phyloP scores from a whole-genome alignment of 495 filamentous ascomycete species.

The Penicillium nucicola region DNA sequence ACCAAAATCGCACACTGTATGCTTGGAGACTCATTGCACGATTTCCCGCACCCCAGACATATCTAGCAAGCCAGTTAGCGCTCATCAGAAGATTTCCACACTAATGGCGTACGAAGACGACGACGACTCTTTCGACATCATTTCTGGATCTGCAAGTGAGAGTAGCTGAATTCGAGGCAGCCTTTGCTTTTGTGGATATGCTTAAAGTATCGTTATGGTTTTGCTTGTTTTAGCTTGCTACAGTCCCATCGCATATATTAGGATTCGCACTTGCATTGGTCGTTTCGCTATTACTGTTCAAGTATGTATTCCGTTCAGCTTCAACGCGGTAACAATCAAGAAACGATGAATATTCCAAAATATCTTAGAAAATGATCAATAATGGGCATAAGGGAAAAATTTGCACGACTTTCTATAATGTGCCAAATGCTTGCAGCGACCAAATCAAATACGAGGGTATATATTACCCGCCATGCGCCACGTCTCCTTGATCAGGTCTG shows the following conservation, averaged over 20 bases:
- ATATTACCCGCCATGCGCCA: conserved; percentile 25
- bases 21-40: conserved; percentile 15
- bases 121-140: background rate
- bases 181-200: background rate
- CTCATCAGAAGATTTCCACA: background rate
- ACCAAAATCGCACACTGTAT: conserved; percentile 7
- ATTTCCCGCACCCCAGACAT: conserved; percentile 4
- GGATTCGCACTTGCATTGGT: background rate
- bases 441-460: conserved; percentile 17
- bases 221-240: background rate
- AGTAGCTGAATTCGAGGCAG: background rate
- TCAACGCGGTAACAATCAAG: background rate
- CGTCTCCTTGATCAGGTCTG: conserved; percentile 51
- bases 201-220: background rate
- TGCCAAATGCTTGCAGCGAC: background rate
- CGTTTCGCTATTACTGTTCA: background rate
- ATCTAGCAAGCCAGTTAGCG: background rate
- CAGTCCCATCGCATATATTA: background rate
- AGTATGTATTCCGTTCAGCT: background rate
- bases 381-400: too few relatives aligned
- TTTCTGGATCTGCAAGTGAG: conserved; percentile 4
- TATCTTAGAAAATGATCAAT: background rate
- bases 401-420: too few relatives aligned
- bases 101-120: background rate
- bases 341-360: background rate